Evolutionary conservation across 768 basidiomycete species (phyloP), one percentile per base, ranked within the genome.

Genomic region (Ephemerocybe angulata): DNA sequence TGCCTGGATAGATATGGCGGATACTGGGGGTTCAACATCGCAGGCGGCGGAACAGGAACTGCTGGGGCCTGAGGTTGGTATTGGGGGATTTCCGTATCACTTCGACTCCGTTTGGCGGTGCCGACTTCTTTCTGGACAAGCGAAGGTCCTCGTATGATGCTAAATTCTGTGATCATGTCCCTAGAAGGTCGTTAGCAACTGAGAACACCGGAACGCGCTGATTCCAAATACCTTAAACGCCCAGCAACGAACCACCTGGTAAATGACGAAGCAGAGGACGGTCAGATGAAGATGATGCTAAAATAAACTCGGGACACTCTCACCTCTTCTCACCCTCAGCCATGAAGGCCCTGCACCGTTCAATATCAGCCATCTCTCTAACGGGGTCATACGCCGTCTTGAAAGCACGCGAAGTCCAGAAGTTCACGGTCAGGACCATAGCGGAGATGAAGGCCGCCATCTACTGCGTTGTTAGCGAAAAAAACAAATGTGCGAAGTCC

Each of bases 401-500:
- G 27, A 70, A 67, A 53, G 69, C 70, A 52, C 72, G 76, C 24
- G 73, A 76, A 30, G 72, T 76, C 84, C 79, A 85, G 24, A 84
- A 72, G 46, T 79, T 79, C 44, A 88, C 70, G 25, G 85, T 65
- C 13, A 87, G 70, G 1, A 88, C 75, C 40, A 85, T 70, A 4
- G 65, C 73, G 2, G 76, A 64, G 11, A 71, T 63, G 54, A 74
- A 76, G 1, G 70, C 66, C 1, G 68, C 59, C 38, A 67, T 72
- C 73, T 73, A 53, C 3, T n/a, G 21, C 3, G 19, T 50, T n/a
- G 33, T 13, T 5, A 47, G 15, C 15, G 22, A 17, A 3, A 37
- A 21, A 3, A 41, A 11, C 22, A 6, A 35, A 15, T 12, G 35
- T 19, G 19, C 11, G 19, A 41, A n/a, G 22, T 47, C 27, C 29